phyloP scores from a whole-genome alignment of 2,329 filamentous ascomycete genomes.

The Arthroderma sp. region DNA sequence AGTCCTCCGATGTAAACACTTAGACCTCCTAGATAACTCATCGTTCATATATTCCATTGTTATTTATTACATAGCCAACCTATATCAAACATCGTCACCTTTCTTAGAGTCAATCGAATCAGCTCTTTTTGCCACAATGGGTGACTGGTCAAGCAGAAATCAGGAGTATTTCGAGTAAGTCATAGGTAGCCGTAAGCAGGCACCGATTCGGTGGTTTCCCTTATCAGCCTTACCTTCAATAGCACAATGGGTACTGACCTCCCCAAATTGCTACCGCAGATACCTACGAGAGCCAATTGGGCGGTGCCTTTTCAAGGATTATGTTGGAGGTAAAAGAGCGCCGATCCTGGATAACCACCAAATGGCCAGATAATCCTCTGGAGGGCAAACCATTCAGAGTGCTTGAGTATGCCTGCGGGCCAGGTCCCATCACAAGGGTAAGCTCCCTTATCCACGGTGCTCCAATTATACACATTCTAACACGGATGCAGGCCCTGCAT shows the following conservation, averaged over 20 bases:
- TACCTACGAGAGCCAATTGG: slow-evolving; percentile 44
- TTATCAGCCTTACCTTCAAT: neutral
- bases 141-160: slow-evolving; percentile 14
- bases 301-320: slow-evolving; percentile 42
- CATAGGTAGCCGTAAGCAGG: too few species aligned
- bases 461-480: neutral
- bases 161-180: slow-evolving; percentile 1
- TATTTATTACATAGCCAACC: too few species aligned
- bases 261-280: neutral
- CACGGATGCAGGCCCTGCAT: slow-evolving; percentile 39
- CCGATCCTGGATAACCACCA: slow-evolving; percentile 49
- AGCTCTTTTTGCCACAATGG: slow-evolving; percentile 13
- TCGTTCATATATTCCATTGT: too few species aligned
- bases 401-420: slow-evolving; percentile 66
- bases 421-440: slow-evolving; percentile 53
- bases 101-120: too few species aligned
- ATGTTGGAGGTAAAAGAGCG: slow-evolving; percentile 40
- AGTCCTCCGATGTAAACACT: too few species aligned
- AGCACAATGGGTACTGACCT: neutral
- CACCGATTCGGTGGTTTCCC: too few species aligned
- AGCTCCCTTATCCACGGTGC: slow-evolving; percentile 12
- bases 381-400: slow-evolving; percentile 34
- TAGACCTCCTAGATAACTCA: too few species aligned
- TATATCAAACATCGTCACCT: too few species aligned
- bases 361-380: slow-evolving; percentile 31